Conservation (phyloP, 163 green algal genomes). For the Coccomyxa subellipsoidea region DNA sequence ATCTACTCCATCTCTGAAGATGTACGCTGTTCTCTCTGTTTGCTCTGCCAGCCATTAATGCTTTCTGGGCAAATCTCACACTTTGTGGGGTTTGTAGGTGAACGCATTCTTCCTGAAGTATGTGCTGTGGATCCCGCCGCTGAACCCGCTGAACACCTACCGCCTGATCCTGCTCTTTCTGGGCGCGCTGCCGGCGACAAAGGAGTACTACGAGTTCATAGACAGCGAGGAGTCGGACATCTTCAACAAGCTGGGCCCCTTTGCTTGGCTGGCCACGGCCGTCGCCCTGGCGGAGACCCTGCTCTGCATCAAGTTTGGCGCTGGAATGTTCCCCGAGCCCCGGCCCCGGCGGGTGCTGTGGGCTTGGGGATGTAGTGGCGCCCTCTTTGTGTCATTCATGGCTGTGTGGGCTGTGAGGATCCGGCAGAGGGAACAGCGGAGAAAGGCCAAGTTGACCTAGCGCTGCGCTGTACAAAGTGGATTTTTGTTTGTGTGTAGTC, state of each 20-base stretch:
- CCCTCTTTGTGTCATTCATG: conserved; percentile 12
- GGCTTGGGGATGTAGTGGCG: background rate
- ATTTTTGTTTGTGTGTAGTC: background rate
- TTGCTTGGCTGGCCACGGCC: conserved; percentile 73
- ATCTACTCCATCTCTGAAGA: no score
- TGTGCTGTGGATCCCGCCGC: conserved; percentile 84
- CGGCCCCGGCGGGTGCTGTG: conserved; percentile 52
- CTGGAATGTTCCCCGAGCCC: conserved; percentile 59
- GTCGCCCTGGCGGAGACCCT: conserved; percentile 66
- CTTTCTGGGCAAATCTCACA: no score
- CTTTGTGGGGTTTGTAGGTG: conserved; percentile 56
- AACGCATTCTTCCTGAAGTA: conserved; percentile 95
- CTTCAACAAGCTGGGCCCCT: conserved; percentile 76
- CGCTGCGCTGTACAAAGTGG: background rate
- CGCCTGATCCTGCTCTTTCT: conserved; percentile 68
- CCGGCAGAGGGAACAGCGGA: background rate
- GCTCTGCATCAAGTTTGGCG: conserved; percentile 73
- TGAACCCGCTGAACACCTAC: conserved; percentile 79
- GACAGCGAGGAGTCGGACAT: conserved; percentile 33
- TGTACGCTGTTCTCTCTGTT: no score
- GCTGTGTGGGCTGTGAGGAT: conserved; percentile 12
- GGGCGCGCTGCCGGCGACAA: conserved; percentile 46
- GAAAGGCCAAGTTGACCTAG: background rate
- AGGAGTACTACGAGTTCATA: conserved; percentile 88
- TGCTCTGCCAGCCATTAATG: no score